A percentile compares a stretch with the other conserved stretches of the same genome.
These are phyloP conservation scores for Mucor irregularis DNA, from an alignment of 371 early-diverging fungal genomes.

Conservation along the genomic window DNA sequence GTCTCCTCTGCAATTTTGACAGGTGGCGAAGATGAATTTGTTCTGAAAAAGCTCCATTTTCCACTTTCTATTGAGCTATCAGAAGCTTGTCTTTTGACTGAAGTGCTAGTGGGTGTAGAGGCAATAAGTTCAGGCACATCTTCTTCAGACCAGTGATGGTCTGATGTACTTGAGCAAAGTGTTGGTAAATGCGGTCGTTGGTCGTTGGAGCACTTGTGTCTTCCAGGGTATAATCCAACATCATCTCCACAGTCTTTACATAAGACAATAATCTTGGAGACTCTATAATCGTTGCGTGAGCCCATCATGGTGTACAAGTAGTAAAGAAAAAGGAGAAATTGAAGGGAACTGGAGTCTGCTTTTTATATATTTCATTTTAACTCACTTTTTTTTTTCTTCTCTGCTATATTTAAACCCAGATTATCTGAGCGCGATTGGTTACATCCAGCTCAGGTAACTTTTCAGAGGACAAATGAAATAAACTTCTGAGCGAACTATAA, in stretches of 20 bases:
- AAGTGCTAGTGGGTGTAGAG: background rate
- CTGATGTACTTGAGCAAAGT: slow-evolving; percentile 11
- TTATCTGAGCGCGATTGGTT: no score
- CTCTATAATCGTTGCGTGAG: slow-evolving; percentile 54
- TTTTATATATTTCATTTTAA: no score
- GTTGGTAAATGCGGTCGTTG: slow-evolving; percentile 9
- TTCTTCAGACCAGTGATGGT: background rate
- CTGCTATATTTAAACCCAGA: no score
- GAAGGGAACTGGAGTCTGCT: no score
- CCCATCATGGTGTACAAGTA: no score
- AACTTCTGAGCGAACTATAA: no score
- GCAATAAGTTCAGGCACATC: slow-evolving; percentile 7
- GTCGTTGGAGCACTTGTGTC: slow-evolving; percentile 52
- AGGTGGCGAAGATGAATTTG: background rate
- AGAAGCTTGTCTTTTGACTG: slow-evolving; percentile 16
- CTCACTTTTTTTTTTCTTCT: no score
- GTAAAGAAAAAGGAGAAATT: no score
- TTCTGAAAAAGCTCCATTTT: slow-evolving; percentile 13
- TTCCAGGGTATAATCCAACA: slow-evolving; percentile 68
- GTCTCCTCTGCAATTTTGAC: background rate
- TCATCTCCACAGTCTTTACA: slow-evolving; percentile 72
- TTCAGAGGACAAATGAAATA: no score
- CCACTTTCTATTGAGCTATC: slow-evolving; percentile 15
- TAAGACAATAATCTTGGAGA: slow-evolving; percentile 61
- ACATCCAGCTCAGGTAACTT: no score